Conservation (phyloP, 805 yeast species). For the Komagataella ulmi region DNA sequence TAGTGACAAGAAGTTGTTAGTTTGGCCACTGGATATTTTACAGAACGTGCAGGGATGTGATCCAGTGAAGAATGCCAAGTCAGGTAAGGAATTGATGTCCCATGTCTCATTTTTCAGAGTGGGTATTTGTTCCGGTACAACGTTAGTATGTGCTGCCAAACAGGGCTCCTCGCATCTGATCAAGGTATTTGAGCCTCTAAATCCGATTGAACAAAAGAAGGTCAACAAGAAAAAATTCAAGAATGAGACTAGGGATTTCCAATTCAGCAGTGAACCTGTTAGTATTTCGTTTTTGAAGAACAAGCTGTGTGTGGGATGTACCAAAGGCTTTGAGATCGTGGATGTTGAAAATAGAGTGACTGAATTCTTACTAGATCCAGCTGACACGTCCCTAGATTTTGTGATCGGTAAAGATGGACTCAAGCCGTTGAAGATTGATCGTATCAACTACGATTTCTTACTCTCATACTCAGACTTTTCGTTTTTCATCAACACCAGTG, state of each 20-base stretch:
- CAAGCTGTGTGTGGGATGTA: conserved; percentile 87
- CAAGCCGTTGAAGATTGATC: conserved; percentile 83
- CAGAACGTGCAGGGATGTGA: conserved; percentile 33
- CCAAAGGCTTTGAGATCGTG: conserved; percentile 92
- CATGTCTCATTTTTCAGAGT: conserved; percentile 86
- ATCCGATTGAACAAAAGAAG: conserved; percentile 43
- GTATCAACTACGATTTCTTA: conserved; percentile 79
- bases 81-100: conserved; percentile 68
- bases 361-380: conserved; percentile 91
- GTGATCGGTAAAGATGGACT: conserved; percentile 73
- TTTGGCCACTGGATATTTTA: conserved; percentile 64
- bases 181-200: conserved; percentile 80
- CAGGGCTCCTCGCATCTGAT: conserved; percentile 66
- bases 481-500: conserved; percentile 86
- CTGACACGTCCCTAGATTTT: conserved; percentile 93
- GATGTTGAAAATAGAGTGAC: conserved; percentile 72
- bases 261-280: conserved; percentile 80
- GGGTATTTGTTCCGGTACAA: conserved; percentile 83
- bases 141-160: conserved; percentile 82
- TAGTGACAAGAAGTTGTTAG: conserved; percentile 69
- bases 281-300: conserved; percentile 83
- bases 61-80: conserved; percentile 37
- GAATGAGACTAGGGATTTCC: conserved; percentile 59
- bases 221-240: conserved; percentile 61
- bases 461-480: conserved; percentile 88